Evolutionary conservation across 805 yeast species (phyloP).

Genomic region (Cyberlindnera americana): DNA sequence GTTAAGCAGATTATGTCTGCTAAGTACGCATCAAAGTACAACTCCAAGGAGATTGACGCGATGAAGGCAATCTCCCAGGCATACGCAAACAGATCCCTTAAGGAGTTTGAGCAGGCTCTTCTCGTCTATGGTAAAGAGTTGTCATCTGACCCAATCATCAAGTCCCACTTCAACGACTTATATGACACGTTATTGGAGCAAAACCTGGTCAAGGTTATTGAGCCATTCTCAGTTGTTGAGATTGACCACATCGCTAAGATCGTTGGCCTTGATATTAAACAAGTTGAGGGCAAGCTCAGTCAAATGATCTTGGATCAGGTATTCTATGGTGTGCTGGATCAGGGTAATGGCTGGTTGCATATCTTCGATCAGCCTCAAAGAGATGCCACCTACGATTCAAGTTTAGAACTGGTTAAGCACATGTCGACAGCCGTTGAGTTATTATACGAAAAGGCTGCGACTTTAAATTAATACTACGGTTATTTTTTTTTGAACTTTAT

Average conservation of each 20-base stretch:
- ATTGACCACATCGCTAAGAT: constrained; percentile 81
- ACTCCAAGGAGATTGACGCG: constrained; percentile 87
- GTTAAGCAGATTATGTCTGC: constrained; percentile 73
- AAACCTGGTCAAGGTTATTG: constrained; percentile 89
- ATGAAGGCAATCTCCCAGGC: constrained; percentile 93
- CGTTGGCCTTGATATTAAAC: constrained; percentile 82
- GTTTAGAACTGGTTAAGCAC: constrained; percentile 80
- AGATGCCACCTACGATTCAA: constrained; percentile 85
- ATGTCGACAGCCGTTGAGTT: constrained; percentile 87
- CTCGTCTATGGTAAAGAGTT: constrained; percentile 68
- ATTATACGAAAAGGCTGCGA: constrained; percentile 89
- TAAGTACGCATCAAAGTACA: constrained; percentile 69
- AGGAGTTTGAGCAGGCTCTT: constrained; percentile 86
- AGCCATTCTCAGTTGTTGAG: constrained; percentile 96
- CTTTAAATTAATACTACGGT: constrained; percentile 50
- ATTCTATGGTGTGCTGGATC: constrained; percentile 95
- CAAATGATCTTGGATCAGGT: constrained; percentile 96
- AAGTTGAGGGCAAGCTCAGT: constrained; percentile 89
- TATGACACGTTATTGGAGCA: constrained; percentile 93
- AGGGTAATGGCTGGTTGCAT: constrained; percentile 96
- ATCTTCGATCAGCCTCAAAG: constrained; percentile 85
- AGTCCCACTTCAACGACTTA: constrained; percentile 87
- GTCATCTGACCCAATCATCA: constrained; percentile 80
- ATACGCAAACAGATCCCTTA: constrained; percentile 81
- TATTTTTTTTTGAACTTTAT: background rate